A percentile compares a stretch with the other conserved stretches of the same genome.
Evolutionary conservation across 2,329 filamentous ascomycete species (phyloP).

Genomic region (Mariannaea elegans): DNA sequence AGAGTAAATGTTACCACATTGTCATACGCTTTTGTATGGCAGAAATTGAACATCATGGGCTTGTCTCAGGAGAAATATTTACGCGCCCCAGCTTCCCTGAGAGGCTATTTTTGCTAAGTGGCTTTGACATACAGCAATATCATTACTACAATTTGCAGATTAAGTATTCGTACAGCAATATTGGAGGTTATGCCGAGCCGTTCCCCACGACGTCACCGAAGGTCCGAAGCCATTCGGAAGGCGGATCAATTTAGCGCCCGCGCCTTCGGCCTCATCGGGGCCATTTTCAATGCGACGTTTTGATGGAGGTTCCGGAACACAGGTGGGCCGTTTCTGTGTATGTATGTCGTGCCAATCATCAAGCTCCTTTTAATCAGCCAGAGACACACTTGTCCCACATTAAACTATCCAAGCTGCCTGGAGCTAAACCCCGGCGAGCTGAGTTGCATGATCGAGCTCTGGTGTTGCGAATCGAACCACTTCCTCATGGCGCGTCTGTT

Average conservation of each 20-base stretch:
- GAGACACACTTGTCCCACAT: constrained; percentile 10
- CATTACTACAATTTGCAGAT: no score
- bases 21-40: no score
- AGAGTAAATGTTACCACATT: no score
- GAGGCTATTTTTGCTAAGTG: no score
- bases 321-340: background rate
- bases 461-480: constrained; percentile 24
- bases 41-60: no score
- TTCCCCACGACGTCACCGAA: constrained; percentile 24
- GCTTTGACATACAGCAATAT: no score
- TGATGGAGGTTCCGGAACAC: background rate
- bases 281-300: no score
- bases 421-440: constrained; percentile 10
- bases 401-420: constrained; percentile 14
- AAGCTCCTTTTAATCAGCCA: constrained; percentile 22
- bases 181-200: no score
- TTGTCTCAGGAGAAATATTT: no score
- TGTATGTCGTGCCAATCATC: constrained; percentile 23
- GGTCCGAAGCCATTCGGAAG: constrained; percentile 28
- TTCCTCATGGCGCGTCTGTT: background rate
- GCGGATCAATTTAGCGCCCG: constrained; percentile 22
- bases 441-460: constrained; percentile 21
- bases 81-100: no score
- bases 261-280: background rate
- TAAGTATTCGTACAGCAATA: no score